These are phyloP conservation scores for Alisma plantagoaquatica DNA, from an alignment of 106 monocot species.

Conservation along the genomic window DNA sequence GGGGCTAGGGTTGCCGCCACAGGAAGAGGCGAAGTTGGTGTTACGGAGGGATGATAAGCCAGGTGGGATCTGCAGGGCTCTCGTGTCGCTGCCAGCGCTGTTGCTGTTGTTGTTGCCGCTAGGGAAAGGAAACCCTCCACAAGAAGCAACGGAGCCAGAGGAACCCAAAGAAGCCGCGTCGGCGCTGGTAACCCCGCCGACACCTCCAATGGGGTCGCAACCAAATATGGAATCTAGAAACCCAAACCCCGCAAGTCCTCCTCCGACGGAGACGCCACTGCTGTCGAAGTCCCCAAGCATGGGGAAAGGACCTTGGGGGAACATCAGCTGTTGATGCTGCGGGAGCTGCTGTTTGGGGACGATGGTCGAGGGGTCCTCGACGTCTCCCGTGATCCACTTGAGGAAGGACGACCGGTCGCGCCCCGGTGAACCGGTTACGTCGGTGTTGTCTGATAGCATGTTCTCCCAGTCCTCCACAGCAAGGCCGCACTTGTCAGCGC, in stretches of 20 bases:
- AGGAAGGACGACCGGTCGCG: conserved; percentile 22
- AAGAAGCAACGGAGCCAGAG: not conserved
- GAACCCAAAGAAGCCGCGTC: not conserved
- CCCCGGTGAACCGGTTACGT: not conserved
- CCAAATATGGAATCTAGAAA: conserved; percentile 2
- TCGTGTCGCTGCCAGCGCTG: not conserved
- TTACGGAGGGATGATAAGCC: too few species aligned
- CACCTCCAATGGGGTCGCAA: conserved; percentile 15
- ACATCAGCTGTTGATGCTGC: not conserved
- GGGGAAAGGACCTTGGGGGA: too few species aligned
- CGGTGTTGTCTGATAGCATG: conserved; percentile 18
- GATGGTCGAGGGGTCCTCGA: conserved; percentile 2
- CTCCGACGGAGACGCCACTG: conserved; percentile 1
- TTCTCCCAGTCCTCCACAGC: conserved; percentile 26
- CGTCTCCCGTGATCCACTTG: conserved; percentile 23
- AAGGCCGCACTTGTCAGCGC: conserved; percentile 7
- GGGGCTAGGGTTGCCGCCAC: too few species aligned
- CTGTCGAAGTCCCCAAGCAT: not conserved
- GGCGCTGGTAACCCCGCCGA: too few species aligned
- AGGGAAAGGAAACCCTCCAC: conserved; percentile 7
- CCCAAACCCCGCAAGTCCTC: conserved; percentile 14
- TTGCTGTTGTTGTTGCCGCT: not conserved
- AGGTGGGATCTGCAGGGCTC: too few species aligned
- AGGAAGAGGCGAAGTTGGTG: too few species aligned
- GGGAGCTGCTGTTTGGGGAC: conserved; percentile 9